Base-by-base conservation (phyloP, 1,284 basidiomycete genomes). In the Sanghuangporus baumii region DNA sequence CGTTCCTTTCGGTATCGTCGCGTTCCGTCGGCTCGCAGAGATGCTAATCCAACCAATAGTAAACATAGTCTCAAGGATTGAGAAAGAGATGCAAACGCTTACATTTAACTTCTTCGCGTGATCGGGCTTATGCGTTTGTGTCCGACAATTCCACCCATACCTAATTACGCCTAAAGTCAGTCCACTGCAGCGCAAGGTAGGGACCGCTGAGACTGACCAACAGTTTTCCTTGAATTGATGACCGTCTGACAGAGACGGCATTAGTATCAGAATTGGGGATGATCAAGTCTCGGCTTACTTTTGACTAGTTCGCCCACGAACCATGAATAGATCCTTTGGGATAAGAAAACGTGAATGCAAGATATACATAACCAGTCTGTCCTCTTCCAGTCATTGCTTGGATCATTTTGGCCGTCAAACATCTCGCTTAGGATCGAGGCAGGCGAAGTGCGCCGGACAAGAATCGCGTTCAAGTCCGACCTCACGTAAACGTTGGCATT, bases 61-160 rank as follows among this genome's bases (percentile, higher is more conserved):
- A 38, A 60, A 14, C 4, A 26, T 6, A 46, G 18, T 14, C 26
- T n/a, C 8, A 47, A 12, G 36, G 2, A 4, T 26, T 6, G 26
- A 51, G 23, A 50, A 46, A 40, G 52, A 11, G 12, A 48, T 18
- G 20, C 23, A 7, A 51, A 34, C 2, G 26, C 50, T 20, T 20
- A 60, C 64, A 59, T 65, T 65, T 18, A 58, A 47, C 20, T 56
- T 58, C 3, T 38, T 14, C 20, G 64, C 64, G 46, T 65, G 64
- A 7, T 47, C 40, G 12, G 11, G 43, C 6, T 36, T 62, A 40
- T 62, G 60, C 9, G 43, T 38, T 52, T 65, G 64, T 9, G 64
- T 62, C 34, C 60, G 46, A 57, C 64, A 65, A 36, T 65, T 62
- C 37, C 52, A 65, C 11, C 64, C 64, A 55, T 65, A 62, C 64